phyloP scores from a whole-genome alignment of 1,139 yeast species.

The Spencermartinsiella ligniputridi region DNA sequence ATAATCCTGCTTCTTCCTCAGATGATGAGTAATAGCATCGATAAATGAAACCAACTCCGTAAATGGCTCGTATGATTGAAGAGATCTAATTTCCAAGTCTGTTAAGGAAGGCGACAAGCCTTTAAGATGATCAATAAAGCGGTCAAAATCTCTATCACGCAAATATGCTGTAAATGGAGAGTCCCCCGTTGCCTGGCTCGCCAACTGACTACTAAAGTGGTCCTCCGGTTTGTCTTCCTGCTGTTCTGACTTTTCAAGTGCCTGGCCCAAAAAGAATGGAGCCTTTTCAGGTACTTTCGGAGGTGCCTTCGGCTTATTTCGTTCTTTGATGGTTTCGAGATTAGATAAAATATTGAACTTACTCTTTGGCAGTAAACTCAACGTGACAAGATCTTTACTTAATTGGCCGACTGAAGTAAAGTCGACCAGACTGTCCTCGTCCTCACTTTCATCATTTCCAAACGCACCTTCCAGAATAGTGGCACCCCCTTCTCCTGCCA shows the following conservation, averaged over 20 bases:
- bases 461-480: constrained; percentile 78
- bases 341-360: constrained; percentile 76
- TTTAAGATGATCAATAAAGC: constrained; percentile 55
- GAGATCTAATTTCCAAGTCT: constrained; percentile 82
- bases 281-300: constrained; percentile 81
- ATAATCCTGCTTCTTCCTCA: constrained; percentile 53
- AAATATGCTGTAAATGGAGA: constrained; percentile 68
- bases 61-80: constrained; percentile 58
- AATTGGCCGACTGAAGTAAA: constrained; percentile 67
- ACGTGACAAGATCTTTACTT: constrained; percentile 57
- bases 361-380: constrained; percentile 70
- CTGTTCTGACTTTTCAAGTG: constrained; percentile 51
- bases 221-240: constrained; percentile 14
- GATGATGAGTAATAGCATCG: constrained; percentile 58
- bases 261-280: constrained; percentile 71
- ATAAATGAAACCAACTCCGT: constrained; percentile 64
- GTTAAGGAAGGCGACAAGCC: constrained; percentile 69
- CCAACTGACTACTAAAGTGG: constrained; percentile 35
- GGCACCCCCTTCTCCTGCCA: constrained; percentile 79
- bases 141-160: constrained; percentile 46
- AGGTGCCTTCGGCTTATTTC: constrained; percentile 88
- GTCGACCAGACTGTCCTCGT: constrained; percentile 24
- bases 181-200: constrained; percentile 45
- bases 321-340: constrained; percentile 74
- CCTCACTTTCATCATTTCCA: constrained; percentile 33